These are phyloP conservation scores for Orychophragmus violaceus DNA, from an alignment of 345 rosid genomes.

Conservation along the genomic window DNA sequence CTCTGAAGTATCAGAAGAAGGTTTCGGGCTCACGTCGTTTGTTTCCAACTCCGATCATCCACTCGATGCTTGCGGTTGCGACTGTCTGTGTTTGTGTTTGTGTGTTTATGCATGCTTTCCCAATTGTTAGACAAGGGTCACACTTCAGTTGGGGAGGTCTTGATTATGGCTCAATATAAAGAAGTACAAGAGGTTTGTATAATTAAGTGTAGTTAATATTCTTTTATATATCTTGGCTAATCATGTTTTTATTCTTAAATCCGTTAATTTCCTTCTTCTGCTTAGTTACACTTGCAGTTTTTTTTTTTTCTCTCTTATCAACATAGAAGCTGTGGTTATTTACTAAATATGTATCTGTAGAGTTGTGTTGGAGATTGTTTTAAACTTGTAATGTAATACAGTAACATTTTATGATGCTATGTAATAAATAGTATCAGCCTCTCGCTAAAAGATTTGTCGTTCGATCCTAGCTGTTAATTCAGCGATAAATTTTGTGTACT, in stretches of 20 bases:
- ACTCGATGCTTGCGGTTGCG: conserved; percentile 77
- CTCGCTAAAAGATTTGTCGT: background rate
- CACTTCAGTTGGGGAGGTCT: conserved; percentile 80
- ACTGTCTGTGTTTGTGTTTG: conserved; percentile 93
- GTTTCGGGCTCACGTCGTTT: conserved; percentile 47
- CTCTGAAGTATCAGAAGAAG: conserved; percentile 42
- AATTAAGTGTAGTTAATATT: background rate
- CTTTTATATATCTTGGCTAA: conserved; percentile 3
- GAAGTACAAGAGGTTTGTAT: background rate
- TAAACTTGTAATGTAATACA: conserved; percentile 9
- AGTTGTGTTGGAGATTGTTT: background rate
- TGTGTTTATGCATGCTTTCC: conserved; percentile 61
- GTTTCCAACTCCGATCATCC: conserved; percentile 65
- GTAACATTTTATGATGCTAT: background rate
- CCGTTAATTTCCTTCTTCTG: background rate
- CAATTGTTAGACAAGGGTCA: conserved; percentile 45
- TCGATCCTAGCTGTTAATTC: background rate
- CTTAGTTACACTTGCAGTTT: background rate
- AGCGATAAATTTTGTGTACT: background rate
- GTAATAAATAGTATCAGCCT: background rate
- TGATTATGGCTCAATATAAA: conserved; percentile 59
- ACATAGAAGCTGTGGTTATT: conserved; percentile 15
- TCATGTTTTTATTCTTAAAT: conserved; percentile 4
- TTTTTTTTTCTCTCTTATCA: background rate
- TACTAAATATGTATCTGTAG: background rate